phyloP scores from a whole-genome alignment of 1,284 basidiomycete genomes.

The Boletellus deceptivus region DNA sequence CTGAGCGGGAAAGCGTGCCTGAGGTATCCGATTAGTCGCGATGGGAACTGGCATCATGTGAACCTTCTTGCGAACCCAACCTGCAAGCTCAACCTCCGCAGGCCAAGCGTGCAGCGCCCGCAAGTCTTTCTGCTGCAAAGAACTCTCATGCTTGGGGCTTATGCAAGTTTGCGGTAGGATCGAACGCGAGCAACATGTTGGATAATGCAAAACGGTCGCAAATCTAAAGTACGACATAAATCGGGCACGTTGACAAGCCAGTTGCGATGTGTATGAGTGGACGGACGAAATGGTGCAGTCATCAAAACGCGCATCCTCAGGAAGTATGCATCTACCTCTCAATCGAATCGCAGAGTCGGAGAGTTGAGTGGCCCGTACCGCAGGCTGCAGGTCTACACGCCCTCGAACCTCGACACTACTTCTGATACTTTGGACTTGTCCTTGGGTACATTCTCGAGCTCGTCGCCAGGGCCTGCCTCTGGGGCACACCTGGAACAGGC shows the following conservation, averaged over 20 bases:
- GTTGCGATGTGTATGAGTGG: background rate
- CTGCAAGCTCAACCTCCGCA: too few relatives aligned
- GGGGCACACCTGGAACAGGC: constrained; percentile 58
- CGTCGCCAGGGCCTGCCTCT: constrained; percentile 47
- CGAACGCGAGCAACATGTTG: too few relatives aligned
- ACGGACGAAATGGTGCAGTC: background rate
- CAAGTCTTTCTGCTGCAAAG: too few relatives aligned
- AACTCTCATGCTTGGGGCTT: too few relatives aligned
- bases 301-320: background rate
- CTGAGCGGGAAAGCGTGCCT: background rate
- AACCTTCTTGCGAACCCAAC: background rate
- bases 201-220: constrained; percentile 1
- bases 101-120: too few relatives aligned
- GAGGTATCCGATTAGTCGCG: constrained; percentile 13
- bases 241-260: background rate
- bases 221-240: background rate
- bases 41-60: constrained; percentile 15
- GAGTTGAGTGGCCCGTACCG: background rate
- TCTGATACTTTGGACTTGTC: constrained; percentile 61
- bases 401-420: constrained; percentile 41
- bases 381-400: constrained; percentile 13
- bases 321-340: background rate
- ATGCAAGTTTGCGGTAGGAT: too few relatives aligned
- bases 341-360: background rate
- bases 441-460: constrained; percentile 39